phyloP scores from a whole-genome alignment of 805 yeast genomes.

The Tetrapisispora phaffii region DNA sequence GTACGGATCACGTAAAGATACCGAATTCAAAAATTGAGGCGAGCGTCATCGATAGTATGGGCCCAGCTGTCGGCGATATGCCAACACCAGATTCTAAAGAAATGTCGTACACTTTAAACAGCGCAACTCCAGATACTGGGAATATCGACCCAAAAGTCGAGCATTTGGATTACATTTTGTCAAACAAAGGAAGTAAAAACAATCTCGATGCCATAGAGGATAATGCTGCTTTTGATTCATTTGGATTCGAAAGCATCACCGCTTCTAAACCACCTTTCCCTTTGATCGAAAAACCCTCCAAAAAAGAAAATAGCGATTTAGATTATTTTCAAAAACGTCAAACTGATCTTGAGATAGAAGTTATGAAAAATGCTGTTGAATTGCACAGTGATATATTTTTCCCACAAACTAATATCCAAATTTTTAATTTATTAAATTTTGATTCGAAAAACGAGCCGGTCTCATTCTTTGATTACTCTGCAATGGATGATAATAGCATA shows the following conservation, averaged over 20 bases:
- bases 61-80: not conserved
- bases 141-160: too few relatives aligned
- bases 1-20: too few relatives aligned
- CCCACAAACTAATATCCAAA: conserved; percentile 1
- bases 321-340: not conserved
- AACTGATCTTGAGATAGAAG: not conserved
- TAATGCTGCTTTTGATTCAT: not conserved
- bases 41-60: not conserved
- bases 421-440: conserved; percentile 3
- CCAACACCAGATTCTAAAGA: not conserved
- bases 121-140: not conserved
- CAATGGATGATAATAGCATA: not conserved
- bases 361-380: not conserved
- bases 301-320: not conserved
- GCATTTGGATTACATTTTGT: too few relatives aligned
- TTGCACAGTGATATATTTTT: conserved; percentile 1
- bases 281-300: not conserved
- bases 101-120: not conserved
- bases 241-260: not conserved
- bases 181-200: not conserved
- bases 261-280: conserved; percentile 1
- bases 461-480: not conserved
- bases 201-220: not conserved
- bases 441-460: not conserved
- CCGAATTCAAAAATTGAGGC: not conserved